A percentile compares a stretch with the other conserved stretches of the same genome.
These are phyloP conservation scores for Globisporangium yorkense DNA, from an alignment of 352 stramenopile genomes.

Conservation along the genomic window DNA sequence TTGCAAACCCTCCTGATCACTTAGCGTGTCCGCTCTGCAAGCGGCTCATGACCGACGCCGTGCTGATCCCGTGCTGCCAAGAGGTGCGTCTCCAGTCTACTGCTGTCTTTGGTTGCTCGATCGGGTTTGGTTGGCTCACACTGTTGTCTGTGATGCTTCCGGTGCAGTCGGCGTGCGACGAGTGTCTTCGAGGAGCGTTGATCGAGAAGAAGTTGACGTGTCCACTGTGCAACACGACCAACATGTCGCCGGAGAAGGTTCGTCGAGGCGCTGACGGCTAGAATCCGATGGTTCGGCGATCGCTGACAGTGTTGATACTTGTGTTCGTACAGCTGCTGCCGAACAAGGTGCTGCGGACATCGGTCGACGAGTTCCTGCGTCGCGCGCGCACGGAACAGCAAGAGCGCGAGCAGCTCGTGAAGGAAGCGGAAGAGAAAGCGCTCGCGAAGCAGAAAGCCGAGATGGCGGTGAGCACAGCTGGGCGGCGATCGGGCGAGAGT, in stretches of 20 bases:
- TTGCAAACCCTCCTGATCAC: constrained; percentile 85
- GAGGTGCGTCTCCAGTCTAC: constrained; percentile 48
- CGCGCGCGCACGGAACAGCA: constrained; percentile 75
- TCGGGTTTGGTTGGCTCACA: constrained; percentile 6
- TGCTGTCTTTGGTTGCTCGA: not conserved
- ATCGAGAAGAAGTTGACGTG: constrained; percentile 82
- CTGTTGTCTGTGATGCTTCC: constrained; percentile 9
- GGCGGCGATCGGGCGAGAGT: constrained; percentile 52
- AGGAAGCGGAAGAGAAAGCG: constrained; percentile 79
- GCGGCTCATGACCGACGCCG: constrained; percentile 82
- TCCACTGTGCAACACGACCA: constrained; percentile 65
- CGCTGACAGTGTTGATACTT: constrained; percentile 2
- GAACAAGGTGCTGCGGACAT: constrained; percentile 81
- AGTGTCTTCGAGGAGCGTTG: constrained; percentile 70
- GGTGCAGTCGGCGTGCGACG: constrained; percentile 70
- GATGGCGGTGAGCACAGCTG: constrained; percentile 37
- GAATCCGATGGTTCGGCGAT: not conserved
- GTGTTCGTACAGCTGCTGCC: constrained; percentile 36
- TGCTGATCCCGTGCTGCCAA: constrained; percentile 85
- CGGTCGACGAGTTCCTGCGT: constrained; percentile 77
- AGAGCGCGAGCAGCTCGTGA: constrained; percentile 79
- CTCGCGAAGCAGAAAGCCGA: constrained; percentile 76
- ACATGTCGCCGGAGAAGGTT: constrained; percentile 83
- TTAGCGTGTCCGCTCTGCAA: constrained; percentile 87
- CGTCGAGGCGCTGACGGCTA: not conserved